These are phyloP conservation scores for Colletotrichum sp. DNA, from an alignment of 2,329 filamentous ascomycete species.

Conservation along the genomic window DNA sequence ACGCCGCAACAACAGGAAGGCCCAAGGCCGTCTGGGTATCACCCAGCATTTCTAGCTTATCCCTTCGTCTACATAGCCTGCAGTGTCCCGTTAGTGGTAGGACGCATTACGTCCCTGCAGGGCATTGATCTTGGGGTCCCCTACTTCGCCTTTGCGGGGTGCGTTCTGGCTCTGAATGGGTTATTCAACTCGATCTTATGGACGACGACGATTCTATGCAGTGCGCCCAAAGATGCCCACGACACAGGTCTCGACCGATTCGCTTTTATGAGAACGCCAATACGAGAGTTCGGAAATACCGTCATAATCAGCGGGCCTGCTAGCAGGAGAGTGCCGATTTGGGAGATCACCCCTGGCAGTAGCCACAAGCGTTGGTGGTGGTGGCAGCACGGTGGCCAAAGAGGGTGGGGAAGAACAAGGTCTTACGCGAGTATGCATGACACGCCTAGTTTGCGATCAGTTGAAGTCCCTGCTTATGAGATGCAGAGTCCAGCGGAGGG, in stretches of 20 bases:
- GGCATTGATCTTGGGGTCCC: slow-evolving; percentile 47
- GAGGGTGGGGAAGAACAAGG: slow-evolving; percentile 8
- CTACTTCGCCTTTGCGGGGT: slow-evolving; percentile 58
- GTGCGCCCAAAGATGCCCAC: slow-evolving; percentile 34
- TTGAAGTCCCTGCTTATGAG: background rate
- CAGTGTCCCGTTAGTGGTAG: slow-evolving; percentile 63
- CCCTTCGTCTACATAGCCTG: slow-evolving; percentile 67
- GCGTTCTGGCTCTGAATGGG: slow-evolving; percentile 54
- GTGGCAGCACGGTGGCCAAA: slow-evolving; percentile 10
- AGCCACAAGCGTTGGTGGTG: slow-evolving; percentile 13
- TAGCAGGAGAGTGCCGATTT: background rate
- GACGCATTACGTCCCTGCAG: slow-evolving; percentile 62
- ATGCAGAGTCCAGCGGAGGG: background rate
- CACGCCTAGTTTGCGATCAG: background rate
- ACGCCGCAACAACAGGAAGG: background rate
- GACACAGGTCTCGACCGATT: slow-evolving; percentile 26
- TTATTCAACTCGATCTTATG: slow-evolving; percentile 47
- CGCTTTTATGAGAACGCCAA: slow-evolving; percentile 27
- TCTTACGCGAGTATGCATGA: background rate
- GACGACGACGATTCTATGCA: slow-evolving; percentile 23
- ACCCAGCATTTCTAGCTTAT: slow-evolving; percentile 59
- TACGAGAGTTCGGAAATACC: slow-evolving; percentile 5
- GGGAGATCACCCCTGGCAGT: background rate
- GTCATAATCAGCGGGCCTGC: slow-evolving; percentile 5
- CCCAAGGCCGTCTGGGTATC: background rate